Evolutionary conservation across 495 filamentous ascomycete genomes (phyloP), one percentile per base, ranked within the genome.

Genomic region (Terfezia boudieri): DNA sequence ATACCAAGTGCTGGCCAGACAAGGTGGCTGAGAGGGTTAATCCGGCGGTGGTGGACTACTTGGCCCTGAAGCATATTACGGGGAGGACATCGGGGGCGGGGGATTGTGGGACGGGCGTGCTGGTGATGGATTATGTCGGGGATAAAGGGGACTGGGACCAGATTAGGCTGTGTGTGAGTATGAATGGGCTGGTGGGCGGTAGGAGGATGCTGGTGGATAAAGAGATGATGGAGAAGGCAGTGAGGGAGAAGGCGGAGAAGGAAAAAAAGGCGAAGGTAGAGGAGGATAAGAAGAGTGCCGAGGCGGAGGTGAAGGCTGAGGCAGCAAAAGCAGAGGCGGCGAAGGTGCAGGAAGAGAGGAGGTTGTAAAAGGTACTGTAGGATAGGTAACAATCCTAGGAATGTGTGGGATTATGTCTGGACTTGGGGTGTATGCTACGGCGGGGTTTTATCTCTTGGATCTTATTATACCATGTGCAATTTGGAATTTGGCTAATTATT

Each of bases 101-200:
- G 10, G 85, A 93, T 66, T 86, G 82, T 50, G 75, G 76, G 10
- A 94, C 88, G n/a, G 90, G 92, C 22, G 78, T 96, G 54, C 79
- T 96, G 26, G 84, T 96, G 35, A 86, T 80, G 50, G 90, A 98
- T 66, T 94, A 83, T 84, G 88, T 94, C 57, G 90, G 90, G 0
- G 68, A 79, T 51, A 73, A 82, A 58, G 90, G 85, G 0, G 84
- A 98, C 69, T 98, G 92, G 92, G 88, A 94, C 68, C 70, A 96
- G 16, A 80, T 92, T 43, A 77, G 83, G 60, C 81, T 83, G 66
- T 80, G 94, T 62, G 82, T 95, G 7, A 87, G 84, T 14, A 87
- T 90, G 84, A 98, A 98, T 65, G 77, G 78, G 17, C 82, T 74
- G 61, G 65, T 92, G 63, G 73, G 79, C 62, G 64, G 81, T 64